Base-by-base conservation (phyloP, 1,284 basidiomycete species). In the Termitomyces sp. region DNA sequence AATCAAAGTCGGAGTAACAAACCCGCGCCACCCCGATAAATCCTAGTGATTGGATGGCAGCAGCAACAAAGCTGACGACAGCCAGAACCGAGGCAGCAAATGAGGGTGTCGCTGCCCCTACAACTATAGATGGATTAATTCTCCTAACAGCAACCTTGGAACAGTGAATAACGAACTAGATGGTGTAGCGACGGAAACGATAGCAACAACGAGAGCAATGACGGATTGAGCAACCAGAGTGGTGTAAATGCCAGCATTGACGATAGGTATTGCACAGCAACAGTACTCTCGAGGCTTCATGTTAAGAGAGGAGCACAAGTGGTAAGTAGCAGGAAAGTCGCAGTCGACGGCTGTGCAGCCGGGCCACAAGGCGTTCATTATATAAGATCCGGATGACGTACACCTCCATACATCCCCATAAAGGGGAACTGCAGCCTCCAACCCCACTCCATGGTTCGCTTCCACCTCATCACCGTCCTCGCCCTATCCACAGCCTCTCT, bases 191-290 rank as follows among this genome's bases (percentile, higher is more conserved):
- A 97, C 67, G 6, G 89, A 81, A 28, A 95, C 76, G 4, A 89
- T 84, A 15, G 88, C 94, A 3, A 86, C 81, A n/a, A 88, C 63
- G 57, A 92, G 65, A 2, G 81, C 84, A 7, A 90, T 68, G 19
- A 81, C 73, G 46, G 90, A 76, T 70, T 95, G 92, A 67, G 94
- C 90, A 0, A 75, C 67, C 48, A 96, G 70, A 39, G 88, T 80
- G n/a, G 81, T 70, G 64, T 95, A 95, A 53, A 95, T 90, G 34
- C 94, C 94, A 57, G 84, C 79, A 72, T 96, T 95, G 58, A 92
- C 78, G 50, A 92, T 73, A 4, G 92, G 92, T 59, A 95, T 87
- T 49, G 92, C 92, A 66, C 86, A 88, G 65, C 87, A 90, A 61
- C 88, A 90, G 63, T 90, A 89, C 36, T 90, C 83, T 75, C 85